Evolutionary conservation across 2,329 filamentous ascomycete genomes (phyloP).

Genomic region (Onygena corvina): DNA sequence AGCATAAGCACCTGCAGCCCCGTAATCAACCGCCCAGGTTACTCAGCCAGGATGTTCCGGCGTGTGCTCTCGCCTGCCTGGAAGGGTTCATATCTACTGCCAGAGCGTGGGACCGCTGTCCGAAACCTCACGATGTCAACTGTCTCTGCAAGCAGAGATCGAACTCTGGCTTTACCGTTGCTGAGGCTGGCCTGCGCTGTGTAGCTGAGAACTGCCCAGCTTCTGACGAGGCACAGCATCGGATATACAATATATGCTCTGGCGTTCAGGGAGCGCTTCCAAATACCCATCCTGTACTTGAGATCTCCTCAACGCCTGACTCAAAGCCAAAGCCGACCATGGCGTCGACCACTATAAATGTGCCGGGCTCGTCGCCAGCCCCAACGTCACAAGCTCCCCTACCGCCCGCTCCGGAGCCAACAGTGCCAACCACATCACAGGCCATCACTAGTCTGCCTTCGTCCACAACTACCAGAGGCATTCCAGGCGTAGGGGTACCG

Average conservation of each 20-base stretch:
- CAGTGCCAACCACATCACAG: neutral
- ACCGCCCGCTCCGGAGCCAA: neutral
- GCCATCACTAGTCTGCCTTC: neutral
- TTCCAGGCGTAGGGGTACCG: neutral
- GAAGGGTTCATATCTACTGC: slow-evolving; percentile 50
- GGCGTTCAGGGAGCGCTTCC: slow-evolving; percentile 39
- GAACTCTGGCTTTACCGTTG: slow-evolving; percentile 52
- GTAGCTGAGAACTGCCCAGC: slow-evolving; percentile 47
- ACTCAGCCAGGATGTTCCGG: slow-evolving; percentile 32
- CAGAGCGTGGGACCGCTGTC: slow-evolving; percentile 43
- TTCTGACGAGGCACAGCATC: slow-evolving; percentile 33
- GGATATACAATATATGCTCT: slow-evolving; percentile 46
- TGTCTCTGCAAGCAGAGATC: slow-evolving; percentile 54
- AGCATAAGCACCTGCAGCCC: neutral
- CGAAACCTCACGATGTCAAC: slow-evolving; percentile 41
- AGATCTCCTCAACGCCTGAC: slow-evolving; percentile 13
- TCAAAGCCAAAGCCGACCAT: slow-evolving; percentile 11
- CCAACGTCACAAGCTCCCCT: neutral
- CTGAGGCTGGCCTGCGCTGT: slow-evolving; percentile 60
- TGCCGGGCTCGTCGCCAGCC: neutral
- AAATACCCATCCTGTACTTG: slow-evolving; percentile 43
- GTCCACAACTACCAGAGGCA: neutral
- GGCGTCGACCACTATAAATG: neutral
- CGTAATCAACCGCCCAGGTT: neutral
- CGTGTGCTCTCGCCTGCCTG: slow-evolving; percentile 52